phyloP scores from a whole-genome alignment of 768 basidiomycete species.

The Mycena metata region DNA sequence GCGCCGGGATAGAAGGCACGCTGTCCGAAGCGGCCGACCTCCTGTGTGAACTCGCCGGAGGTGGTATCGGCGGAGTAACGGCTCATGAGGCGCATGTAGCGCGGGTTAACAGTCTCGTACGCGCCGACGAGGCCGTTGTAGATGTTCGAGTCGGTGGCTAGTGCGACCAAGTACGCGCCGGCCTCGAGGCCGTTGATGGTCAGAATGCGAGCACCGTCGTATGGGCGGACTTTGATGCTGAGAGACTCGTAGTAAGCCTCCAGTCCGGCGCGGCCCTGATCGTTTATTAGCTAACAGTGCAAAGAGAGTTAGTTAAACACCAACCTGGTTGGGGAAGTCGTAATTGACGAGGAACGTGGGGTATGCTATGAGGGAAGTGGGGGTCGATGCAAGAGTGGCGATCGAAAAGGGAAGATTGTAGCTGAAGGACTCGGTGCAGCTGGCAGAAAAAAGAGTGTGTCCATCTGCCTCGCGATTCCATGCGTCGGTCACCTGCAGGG shows the following conservation, averaged over 20 bases:
- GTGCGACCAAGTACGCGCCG: slow-evolving; percentile 18
- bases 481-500: slow-evolving; percentile 31
- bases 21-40: slow-evolving; percentile 36
- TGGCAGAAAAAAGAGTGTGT: slow-evolving; percentile 30
- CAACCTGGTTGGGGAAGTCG: slow-evolving; percentile 36
- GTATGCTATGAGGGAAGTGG: slow-evolving; percentile 18
- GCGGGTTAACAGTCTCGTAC: slow-evolving; percentile 34
- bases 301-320: no score
- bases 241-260: slow-evolving; percentile 34
- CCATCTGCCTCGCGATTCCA: slow-evolving; percentile 37
- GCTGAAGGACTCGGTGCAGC: slow-evolving; percentile 33
- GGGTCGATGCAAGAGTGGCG: slow-evolving; percentile 32
- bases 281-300: no score
- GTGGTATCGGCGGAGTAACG: slow-evolving; percentile 37
- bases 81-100: slow-evolving; percentile 37
- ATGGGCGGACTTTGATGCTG: slow-evolving; percentile 30
- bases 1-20: slow-evolving; percentile 38
- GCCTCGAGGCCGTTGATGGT: slow-evolving; percentile 35
- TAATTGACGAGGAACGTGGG: slow-evolving; percentile 40
- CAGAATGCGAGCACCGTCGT: slow-evolving; percentile 33
- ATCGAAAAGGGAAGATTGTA: slow-evolving; percentile 37
- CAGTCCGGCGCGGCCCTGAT: slow-evolving; percentile 22
- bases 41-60: slow-evolving; percentile 35
- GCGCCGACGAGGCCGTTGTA: slow-evolving; percentile 37
- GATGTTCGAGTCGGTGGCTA: slow-evolving; percentile 34